Conservation (phyloP, 73 alveolate genomes). For the Paramecium octaurelia region DNA sequence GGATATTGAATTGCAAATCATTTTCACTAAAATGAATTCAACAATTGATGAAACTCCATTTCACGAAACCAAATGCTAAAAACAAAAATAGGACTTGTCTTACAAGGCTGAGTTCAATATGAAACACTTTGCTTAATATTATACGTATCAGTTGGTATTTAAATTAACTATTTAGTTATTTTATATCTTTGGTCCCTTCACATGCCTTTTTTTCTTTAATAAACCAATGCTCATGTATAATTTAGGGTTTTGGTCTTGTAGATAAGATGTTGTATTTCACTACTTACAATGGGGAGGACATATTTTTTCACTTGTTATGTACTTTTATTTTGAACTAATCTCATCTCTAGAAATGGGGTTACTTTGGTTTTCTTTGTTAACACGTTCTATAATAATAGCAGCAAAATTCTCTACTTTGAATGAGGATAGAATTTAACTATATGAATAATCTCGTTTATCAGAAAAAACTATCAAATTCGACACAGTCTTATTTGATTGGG, state of each 20-base stretch:
- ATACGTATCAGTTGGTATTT: not conserved
- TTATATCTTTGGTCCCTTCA: not conserved
- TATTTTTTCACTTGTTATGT: not conserved
- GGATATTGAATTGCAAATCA: not conserved
- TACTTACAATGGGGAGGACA: not conserved
- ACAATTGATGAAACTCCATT: slow-evolving; percentile 34
- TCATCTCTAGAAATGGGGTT: not conserved
- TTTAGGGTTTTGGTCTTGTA: slow-evolving; percentile 27
- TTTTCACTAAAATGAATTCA: not conserved
- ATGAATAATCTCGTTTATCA: not conserved
- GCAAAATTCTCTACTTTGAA: not conserved
- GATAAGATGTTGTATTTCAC: not conserved
- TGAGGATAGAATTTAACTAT: not conserved
- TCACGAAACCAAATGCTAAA: slow-evolving; percentile 34
- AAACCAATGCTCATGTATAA: not conserved
- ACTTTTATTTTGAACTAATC: not conserved
- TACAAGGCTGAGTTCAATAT: not conserved
- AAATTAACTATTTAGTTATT: not conserved
- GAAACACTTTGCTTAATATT: not conserved
- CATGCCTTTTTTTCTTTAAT: not conserved
- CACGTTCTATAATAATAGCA: not conserved
- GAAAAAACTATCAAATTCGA: not conserved
- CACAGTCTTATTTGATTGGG: slow-evolving; percentile 39
- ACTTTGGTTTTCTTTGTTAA: slow-evolving; percentile 11
- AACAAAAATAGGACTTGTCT: not conserved